phyloP scores from a whole-genome alignment of 495 filamentous ascomycete genomes.

The Hyaloscypha finlandica region DNA sequence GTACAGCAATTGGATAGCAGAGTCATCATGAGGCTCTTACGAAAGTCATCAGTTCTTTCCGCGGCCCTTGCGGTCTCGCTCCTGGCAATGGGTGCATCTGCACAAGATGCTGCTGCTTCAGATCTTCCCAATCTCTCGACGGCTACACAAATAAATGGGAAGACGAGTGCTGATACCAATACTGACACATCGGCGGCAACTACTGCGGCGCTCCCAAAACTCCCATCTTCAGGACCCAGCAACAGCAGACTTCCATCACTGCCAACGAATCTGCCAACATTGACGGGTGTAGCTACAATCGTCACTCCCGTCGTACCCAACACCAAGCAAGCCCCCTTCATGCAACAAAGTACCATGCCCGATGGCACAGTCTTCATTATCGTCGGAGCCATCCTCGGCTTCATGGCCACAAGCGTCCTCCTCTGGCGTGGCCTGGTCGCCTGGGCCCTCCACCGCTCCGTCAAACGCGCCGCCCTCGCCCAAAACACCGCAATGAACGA shows the following conservation, averaged over 20 bases:
- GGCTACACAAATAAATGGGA: slow-evolving; percentile 5
- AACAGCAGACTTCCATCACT: slow-evolving; percentile 22
- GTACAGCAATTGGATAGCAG: neutral
- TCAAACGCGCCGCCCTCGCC: slow-evolving; percentile 73
- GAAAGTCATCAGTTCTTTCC: slow-evolving; percentile 12
- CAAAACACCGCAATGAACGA: slow-evolving; percentile 59
- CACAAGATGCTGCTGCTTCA: neutral
- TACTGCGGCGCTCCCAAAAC: slow-evolving; percentile 3
- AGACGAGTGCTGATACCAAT: slow-evolving; percentile 30
- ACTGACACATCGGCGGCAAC: slow-evolving; percentile 28
- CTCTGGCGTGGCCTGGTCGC: slow-evolving; percentile 87
- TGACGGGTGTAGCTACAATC: slow-evolving; percentile 29
- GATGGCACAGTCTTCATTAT: slow-evolving; percentile 96
- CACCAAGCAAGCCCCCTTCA: slow-evolving; percentile 84
- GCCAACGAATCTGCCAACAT: slow-evolving; percentile 35
- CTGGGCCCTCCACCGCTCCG: slow-evolving; percentile 89
- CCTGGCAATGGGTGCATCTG: slow-evolving; percentile 7
- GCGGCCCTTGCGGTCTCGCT: slow-evolving; percentile 17
- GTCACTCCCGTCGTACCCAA: slow-evolving; percentile 71
- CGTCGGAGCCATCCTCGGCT: slow-evolving; percentile 84
- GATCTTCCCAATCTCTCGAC: slow-evolving; percentile 17
- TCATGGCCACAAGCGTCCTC: slow-evolving; percentile 76
- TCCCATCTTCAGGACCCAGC: slow-evolving; percentile 27
- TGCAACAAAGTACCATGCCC: slow-evolving; percentile 88
- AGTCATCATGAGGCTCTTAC: slow-evolving; percentile 24